These are phyloP conservation scores for Crucihimalaya himalaica DNA, from an alignment of 345 rosid species.

Conservation along the genomic window DNA sequence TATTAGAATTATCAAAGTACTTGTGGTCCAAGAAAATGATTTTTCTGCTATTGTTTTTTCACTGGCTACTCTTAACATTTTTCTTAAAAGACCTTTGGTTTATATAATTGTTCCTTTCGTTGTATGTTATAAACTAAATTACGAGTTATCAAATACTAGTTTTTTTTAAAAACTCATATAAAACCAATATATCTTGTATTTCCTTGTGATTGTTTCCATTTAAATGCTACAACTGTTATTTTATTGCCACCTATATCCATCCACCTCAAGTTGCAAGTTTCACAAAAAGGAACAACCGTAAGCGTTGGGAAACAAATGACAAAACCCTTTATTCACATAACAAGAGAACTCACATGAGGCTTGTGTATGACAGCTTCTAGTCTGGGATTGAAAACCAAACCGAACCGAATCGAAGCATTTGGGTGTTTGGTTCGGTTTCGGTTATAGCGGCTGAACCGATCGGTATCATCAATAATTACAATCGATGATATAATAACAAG, in stretches of 20 bases:
- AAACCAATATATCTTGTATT: not conserved
- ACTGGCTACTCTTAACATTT: not conserved
- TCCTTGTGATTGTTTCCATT: not conserved
- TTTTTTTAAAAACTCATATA: not conserved
- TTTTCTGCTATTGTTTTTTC: not conserved
- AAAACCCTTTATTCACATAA: conserved; percentile 9
- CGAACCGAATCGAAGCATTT: no score
- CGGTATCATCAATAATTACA: no score
- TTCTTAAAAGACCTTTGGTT: not conserved
- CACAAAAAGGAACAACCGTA: conserved; percentile 29
- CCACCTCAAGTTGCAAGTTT: conserved; percentile 37
- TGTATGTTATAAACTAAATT: not conserved
- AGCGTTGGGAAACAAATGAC: conserved; percentile 22
- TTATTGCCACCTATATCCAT: conserved; percentile 27
- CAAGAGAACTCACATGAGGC: conserved; percentile 33
- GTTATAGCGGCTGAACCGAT: no score
- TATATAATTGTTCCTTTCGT: not conserved
- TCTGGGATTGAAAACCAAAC: no score
- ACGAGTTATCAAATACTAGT: not conserved
- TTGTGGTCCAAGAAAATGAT: not conserved
- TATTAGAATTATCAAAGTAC: not conserved
- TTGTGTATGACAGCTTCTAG: conserved; percentile 33
- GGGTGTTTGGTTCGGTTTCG: no score
- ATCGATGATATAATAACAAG: no score
- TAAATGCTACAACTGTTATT: not conserved